Percentiles rank a stretch among this genome's conserved stretches.
These are phyloP conservation scores for Tetrapyrgos nigripes DNA, from an alignment of 1,284 basidiomycete species.

Conservation along the genomic window DNA sequence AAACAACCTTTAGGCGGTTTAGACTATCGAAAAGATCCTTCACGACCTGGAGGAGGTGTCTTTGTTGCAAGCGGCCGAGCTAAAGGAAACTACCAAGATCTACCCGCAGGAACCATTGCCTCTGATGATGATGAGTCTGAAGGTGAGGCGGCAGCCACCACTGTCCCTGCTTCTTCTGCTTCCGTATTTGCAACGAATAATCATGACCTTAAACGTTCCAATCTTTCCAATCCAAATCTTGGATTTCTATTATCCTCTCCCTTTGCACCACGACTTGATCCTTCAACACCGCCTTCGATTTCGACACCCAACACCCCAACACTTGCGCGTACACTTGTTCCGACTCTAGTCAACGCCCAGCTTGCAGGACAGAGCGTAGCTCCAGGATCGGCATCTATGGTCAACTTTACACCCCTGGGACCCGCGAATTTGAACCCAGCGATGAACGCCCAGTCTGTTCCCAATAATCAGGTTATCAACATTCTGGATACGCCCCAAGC, in stretches of 20 bases:
- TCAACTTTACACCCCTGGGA: conserved; percentile 60
- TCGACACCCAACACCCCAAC: conserved; percentile 28
- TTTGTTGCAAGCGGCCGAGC: conserved; percentile 73
- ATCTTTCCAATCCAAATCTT: background rate
- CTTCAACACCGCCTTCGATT: conserved; percentile 42
- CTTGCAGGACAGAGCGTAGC: background rate
- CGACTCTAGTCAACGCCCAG: conserved; percentile 16
- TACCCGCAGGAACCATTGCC: conserved; percentile 68
- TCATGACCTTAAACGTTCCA: conserved; percentile 28
- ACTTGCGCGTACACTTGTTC: conserved; percentile 8
- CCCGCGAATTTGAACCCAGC: conserved; percentile 71
- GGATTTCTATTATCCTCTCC: background rate
- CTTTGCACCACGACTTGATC: background rate
- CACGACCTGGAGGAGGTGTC: conserved; percentile 84
- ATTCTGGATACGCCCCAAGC: conserved; percentile 65
- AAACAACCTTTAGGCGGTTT: conserved; percentile 62
- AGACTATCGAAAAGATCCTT: conserved; percentile 76
- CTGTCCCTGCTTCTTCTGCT: conserved; percentile 35
- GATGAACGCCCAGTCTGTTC: conserved; percentile 50
- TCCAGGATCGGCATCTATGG: conserved; percentile 37
- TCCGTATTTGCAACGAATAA: conserved; percentile 31
- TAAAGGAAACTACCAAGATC: conserved; percentile 57
- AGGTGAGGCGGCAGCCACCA: conserved; percentile 51
- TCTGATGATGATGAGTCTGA: conserved; percentile 55
- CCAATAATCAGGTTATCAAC: conserved; percentile 75